phyloP scores from a whole-genome alignment of 1,139 yeast species.

The Tardiomyces depauwii region DNA sequence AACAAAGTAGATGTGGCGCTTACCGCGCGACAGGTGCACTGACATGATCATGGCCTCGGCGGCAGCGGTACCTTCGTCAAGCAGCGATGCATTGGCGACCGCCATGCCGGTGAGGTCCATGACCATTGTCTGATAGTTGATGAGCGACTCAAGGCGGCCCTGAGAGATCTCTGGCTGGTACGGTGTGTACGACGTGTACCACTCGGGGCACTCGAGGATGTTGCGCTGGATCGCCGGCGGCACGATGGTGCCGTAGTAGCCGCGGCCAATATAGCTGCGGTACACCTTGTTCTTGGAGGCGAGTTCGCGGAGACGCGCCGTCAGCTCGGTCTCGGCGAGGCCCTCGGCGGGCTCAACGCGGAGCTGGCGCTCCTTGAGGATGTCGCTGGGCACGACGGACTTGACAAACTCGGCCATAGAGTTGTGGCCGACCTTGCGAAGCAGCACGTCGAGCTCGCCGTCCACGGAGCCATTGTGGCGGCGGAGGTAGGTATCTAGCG shows the following conservation, averaged over 20 bases:
- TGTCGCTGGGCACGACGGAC: conserved; percentile 67
- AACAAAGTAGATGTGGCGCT: conserved; percentile 57
- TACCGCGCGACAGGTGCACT: conserved; percentile 55
- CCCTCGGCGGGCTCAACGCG: conserved; percentile 58
- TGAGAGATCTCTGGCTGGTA: conserved; percentile 98
- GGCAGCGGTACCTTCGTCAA: conserved; percentile 97
- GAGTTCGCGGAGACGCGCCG: conserved; percentile 51
- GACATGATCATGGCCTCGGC: conserved; percentile 94
- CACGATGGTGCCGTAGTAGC: conserved; percentile 80
- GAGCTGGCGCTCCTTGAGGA: conserved; percentile 57
- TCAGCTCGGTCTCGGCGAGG: conserved; percentile 70
- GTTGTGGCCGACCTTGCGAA: conserved; percentile 49
- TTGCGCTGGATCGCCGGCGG: conserved; percentile 94
- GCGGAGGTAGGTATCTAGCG: conserved; percentile 73
- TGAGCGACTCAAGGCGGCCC: conserved; percentile 81
- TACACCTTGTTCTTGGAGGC: conserved; percentile 65
- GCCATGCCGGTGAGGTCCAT: conserved; percentile 86
- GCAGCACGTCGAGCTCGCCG: conserved; percentile 57
- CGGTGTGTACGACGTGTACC: conserved; percentile 98
- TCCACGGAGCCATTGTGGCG: conserved; percentile 70
- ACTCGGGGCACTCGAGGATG: conserved; percentile 84
- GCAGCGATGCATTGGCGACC: conserved; percentile 83
- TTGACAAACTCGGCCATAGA: conserved; percentile 62
- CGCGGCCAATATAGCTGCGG: conserved; percentile 81
- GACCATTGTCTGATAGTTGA: conserved; percentile 85